Conservation (phyloP, 305 asterid species). For the Petunia hybrid region DNA sequence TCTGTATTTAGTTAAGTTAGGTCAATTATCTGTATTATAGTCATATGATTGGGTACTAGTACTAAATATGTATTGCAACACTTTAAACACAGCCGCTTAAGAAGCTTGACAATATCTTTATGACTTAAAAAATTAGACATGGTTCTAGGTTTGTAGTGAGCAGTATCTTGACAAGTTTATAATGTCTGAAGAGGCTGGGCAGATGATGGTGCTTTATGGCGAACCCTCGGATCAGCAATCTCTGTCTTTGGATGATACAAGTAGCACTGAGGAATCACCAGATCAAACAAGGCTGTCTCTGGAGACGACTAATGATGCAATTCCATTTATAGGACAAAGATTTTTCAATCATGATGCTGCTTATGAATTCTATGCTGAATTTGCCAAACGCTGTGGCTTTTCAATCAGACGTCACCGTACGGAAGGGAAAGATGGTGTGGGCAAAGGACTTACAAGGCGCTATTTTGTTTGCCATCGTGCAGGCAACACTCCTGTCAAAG, state of each 20-base stretch:
- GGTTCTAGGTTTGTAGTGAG: constrained; percentile 38
- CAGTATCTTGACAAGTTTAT: constrained; percentile 38
- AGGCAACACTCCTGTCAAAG: constrained; percentile 86
- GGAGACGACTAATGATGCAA: constrained; percentile 60
- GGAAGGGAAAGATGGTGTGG: constrained; percentile 95
- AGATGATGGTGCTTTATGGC: constrained; percentile 77
- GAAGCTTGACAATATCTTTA: constrained; percentile 20
- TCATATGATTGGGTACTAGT: neutral
- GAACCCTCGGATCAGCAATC: constrained; percentile 90
- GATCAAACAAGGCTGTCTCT: constrained; percentile 70
- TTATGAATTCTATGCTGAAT: constrained; percentile 83
- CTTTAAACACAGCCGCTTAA: neutral
- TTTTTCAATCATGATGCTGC: constrained; percentile 88
- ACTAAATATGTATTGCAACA: neutral
- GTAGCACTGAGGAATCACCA: constrained; percentile 92
- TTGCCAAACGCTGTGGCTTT: constrained; percentile 85
- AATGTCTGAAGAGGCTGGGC: constrained; percentile 81
- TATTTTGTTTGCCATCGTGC: constrained; percentile 99
- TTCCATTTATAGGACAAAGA: constrained; percentile 83
- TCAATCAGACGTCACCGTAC: constrained; percentile 95
- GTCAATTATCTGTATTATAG: neutral
- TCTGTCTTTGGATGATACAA: constrained; percentile 76
- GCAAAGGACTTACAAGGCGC: constrained; percentile 94
- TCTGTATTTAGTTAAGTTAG: neutral
- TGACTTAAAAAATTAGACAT: constrained; percentile 38